Percentiles rank a stretch among this genome's conserved stretches.
phyloP scores from a whole-genome alignment of 2,329 filamentous ascomycete genomes.

The Neofusicoccum umdonicola region DNA sequence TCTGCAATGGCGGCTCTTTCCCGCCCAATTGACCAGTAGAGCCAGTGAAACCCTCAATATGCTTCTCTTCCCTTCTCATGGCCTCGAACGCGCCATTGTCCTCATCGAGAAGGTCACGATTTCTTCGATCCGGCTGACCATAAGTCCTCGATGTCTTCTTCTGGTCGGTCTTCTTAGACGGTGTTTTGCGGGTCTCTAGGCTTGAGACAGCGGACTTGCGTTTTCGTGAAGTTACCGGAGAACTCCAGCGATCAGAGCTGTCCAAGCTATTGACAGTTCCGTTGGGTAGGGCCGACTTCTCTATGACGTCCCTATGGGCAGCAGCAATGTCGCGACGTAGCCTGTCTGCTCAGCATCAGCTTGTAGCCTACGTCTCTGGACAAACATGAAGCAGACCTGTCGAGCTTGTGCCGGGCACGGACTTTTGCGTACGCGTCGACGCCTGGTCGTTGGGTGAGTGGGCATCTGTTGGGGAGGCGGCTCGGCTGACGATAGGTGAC shows the following conservation, averaged over 20 bases:
- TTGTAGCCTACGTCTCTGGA: background rate
- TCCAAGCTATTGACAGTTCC: background rate
- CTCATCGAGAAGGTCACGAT: background rate
- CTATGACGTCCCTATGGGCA: slow-evolving; percentile 8
- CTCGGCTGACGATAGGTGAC: slow-evolving; percentile 18
- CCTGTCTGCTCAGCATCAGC: background rate
- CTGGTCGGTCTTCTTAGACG: background rate
- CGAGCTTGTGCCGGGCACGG: slow-evolving; percentile 25
- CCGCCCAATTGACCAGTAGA: background rate
- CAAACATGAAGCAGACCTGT: slow-evolving; percentile 22
- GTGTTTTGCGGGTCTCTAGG: background rate
- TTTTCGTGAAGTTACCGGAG: background rate
- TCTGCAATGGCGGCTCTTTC: background rate
- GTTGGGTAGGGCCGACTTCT: background rate
- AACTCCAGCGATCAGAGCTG: background rate
- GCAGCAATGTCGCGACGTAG: slow-evolving; percentile 1
- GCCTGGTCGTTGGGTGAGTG: slow-evolving; percentile 22
- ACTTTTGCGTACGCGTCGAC: slow-evolving; percentile 17
- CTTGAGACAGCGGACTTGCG: background rate
- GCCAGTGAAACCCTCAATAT: background rate
- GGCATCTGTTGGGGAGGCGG: background rate
- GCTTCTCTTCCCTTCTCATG: background rate
- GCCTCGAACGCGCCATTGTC: background rate
- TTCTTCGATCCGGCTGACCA: background rate
- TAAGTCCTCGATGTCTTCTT: slow-evolving; percentile 5